Evolutionary conservation across 2,329 filamentous ascomycete species (phyloP).

Genomic region (Fusarium siculi): DNA sequence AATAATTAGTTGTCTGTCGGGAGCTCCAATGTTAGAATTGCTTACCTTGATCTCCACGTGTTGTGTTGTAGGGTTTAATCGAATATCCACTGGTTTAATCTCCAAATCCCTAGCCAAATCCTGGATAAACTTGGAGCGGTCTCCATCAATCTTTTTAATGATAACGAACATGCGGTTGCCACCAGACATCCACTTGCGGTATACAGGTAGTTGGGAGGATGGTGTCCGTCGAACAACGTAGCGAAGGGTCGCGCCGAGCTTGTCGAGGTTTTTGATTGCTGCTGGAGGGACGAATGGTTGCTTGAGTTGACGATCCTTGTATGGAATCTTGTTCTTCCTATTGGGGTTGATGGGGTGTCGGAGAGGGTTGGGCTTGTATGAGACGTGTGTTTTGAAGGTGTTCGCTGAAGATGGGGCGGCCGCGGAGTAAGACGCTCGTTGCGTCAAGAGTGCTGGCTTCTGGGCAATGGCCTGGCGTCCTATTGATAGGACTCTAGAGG

Average conservation of each 20-base stretch:
- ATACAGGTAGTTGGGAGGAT: constrained; percentile 79
- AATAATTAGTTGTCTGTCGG: constrained; percentile 4
- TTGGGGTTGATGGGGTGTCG: constrained; percentile 39
- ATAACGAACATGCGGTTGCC: constrained; percentile 79
- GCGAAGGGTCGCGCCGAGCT: constrained; percentile 50
- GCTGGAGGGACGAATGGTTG: constrained; percentile 46
- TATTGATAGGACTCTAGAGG: constrained; percentile 38
- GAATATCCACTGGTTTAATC: constrained; percentile 64
- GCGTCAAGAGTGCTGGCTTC: constrained; percentile 16
- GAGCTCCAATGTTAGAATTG: background rate
- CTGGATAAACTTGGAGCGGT: constrained; percentile 69
- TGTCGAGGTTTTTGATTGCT: constrained; percentile 44
- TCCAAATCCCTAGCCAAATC: constrained; percentile 71
- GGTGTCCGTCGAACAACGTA: constrained; percentile 80
- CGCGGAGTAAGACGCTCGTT: constrained; percentile 27
- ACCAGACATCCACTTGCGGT: constrained; percentile 77
- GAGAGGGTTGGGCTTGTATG: constrained; percentile 37
- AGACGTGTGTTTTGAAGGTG: constrained; percentile 41
- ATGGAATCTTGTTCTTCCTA: constrained; percentile 42
- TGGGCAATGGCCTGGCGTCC: constrained; percentile 34
- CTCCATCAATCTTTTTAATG: constrained; percentile 83
- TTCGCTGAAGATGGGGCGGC: constrained; percentile 25
- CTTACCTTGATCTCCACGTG: constrained; percentile 80
- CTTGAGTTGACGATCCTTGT: constrained; percentile 39
- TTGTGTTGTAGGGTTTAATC: constrained; percentile 69